phyloP scores from a whole-genome alignment of 495 filamentous ascomycete genomes.

The Annulohypoxylon nitens region DNA sequence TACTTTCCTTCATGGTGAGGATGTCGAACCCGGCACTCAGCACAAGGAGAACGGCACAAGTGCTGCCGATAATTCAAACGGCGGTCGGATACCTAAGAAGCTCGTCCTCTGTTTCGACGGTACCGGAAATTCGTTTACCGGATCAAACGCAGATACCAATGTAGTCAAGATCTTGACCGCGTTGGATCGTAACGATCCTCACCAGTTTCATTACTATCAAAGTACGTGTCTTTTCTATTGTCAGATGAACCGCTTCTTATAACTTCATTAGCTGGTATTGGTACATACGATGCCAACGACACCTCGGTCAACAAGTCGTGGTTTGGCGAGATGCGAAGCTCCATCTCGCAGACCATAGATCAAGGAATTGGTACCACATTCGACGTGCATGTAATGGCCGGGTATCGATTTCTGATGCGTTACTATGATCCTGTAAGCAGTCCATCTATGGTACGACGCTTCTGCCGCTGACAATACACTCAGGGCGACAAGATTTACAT shows the following conservation, averaged over 20 bases:
- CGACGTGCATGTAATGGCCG: slow-evolving; percentile 60
- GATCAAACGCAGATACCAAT: slow-evolving; percentile 57
- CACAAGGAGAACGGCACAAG: slow-evolving; percentile 5
- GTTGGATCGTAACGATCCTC: slow-evolving; percentile 52
- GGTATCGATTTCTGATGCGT: slow-evolving; percentile 63
- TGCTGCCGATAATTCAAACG: not conserved
- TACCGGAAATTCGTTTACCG: slow-evolving; percentile 59
- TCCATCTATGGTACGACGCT: not conserved
- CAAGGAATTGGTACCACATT: slow-evolving; percentile 59
- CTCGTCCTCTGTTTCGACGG: slow-evolving; percentile 63
- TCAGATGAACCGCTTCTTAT: slow-evolving; percentile 8
- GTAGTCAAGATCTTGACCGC: slow-evolving; percentile 60
- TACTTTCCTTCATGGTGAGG: slow-evolving; percentile 2
- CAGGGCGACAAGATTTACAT: slow-evolving; percentile 61
- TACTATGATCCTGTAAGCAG: slow-evolving; percentile 52
- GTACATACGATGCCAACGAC: slow-evolving; percentile 52
- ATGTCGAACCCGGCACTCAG: not conserved
- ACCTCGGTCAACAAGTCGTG: slow-evolving; percentile 46
- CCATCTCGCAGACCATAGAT: slow-evolving; percentile 50
- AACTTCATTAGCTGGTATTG: slow-evolving; percentile 51
- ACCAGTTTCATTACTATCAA: slow-evolving; percentile 57
- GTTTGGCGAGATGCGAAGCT: slow-evolving; percentile 43
- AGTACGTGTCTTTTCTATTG: slow-evolving; percentile 30
- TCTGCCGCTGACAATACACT: slow-evolving; percentile 20
- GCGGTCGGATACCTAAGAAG: slow-evolving; percentile 47